These are phyloP conservation scores for Tulasnella sp. DNA, from an alignment of 768 basidiomycete genomes.

Conservation along the genomic window DNA sequence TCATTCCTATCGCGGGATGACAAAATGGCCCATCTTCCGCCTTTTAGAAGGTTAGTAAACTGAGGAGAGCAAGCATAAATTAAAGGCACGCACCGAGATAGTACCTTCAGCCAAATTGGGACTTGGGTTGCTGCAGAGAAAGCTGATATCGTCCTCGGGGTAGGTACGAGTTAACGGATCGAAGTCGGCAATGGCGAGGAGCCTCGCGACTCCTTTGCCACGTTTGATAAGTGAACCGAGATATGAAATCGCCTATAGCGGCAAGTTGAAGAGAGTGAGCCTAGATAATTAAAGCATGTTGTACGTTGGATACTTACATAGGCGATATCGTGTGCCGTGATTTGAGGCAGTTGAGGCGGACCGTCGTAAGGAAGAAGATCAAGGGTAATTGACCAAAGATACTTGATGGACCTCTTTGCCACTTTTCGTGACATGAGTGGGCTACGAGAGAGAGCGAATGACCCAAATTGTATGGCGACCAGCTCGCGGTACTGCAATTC, in stretches of 20 bases:
- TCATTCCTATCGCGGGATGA: neutral
- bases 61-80: neutral
- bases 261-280: no score
- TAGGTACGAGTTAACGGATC: neutral
- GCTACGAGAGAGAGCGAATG: neutral
- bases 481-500: neutral
- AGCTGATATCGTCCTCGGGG: neutral
- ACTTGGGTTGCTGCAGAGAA: neutral
- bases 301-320: neutral
- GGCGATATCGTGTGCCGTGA: neutral
- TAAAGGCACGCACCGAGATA: neutral
- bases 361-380: neutral
- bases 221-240: neutral
- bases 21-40: neutral
- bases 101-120: neutral
- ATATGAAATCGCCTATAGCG: neutral
- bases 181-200: neutral
- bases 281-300: no score
- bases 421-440: neutral
- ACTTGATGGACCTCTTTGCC: neutral
- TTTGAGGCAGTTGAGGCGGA: neutral
- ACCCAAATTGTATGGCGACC: neutral
- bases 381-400: neutral
- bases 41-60: conserved; percentile 19
- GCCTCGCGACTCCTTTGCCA: neutral